A percentile compares a stretch with the other conserved stretches of the same genome.
phyloP scores from a whole-genome alignment of 192 early-diverging fungal species.

The Radiomyces spectabilis region DNA sequence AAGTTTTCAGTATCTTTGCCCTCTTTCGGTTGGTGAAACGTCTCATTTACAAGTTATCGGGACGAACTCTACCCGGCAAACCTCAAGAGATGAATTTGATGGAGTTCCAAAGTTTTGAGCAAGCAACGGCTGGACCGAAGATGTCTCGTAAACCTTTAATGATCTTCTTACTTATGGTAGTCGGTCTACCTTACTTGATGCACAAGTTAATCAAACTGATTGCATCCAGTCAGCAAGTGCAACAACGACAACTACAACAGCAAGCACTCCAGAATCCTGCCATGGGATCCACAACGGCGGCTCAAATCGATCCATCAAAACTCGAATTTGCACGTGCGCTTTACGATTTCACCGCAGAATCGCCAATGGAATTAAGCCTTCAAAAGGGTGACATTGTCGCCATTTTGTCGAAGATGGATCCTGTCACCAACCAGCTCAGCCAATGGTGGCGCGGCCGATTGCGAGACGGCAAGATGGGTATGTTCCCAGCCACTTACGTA shows the following conservation, averaged over 20 bases:
- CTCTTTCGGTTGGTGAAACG: slow-evolving; percentile 62
- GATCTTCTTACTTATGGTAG: slow-evolving; percentile 76
- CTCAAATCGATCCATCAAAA: slow-evolving; percentile 33
- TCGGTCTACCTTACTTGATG: slow-evolving; percentile 92
- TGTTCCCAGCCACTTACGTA: slow-evolving; percentile 93
- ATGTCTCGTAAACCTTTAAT: slow-evolving; percentile 65
- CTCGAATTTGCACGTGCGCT: slow-evolving; percentile 87
- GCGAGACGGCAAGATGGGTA: slow-evolving; percentile 73
- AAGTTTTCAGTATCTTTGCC: slow-evolving; percentile 75
- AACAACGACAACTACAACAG: slow-evolving; percentile 31
- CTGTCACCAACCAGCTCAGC: slow-evolving; percentile 56
- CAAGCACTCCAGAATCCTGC: slow-evolving; percentile 13
- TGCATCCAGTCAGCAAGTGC: slow-evolving; percentile 25
- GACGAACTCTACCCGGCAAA: slow-evolving; percentile 61
- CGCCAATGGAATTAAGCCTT: slow-evolving; percentile 77
- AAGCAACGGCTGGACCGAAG: slow-evolving; percentile 29
- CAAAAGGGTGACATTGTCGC: slow-evolving; percentile 85
- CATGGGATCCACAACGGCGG: slow-evolving; percentile 1
- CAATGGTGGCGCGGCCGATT: slow-evolving; percentile 91
- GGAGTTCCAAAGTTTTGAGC: slow-evolving; percentile 70
- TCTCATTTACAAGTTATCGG: slow-evolving; percentile 55
- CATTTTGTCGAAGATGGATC: slow-evolving; percentile 76
- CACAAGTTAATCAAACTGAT: slow-evolving; percentile 78
- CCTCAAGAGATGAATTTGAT: slow-evolving; percentile 62
- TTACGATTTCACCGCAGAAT: slow-evolving; percentile 75